Percentiles rank a stretch among this genome's conserved stretches.
Conservation (phyloP, 1,284 basidiomycete genomes). For the Trichosporon inkin region DNA sequence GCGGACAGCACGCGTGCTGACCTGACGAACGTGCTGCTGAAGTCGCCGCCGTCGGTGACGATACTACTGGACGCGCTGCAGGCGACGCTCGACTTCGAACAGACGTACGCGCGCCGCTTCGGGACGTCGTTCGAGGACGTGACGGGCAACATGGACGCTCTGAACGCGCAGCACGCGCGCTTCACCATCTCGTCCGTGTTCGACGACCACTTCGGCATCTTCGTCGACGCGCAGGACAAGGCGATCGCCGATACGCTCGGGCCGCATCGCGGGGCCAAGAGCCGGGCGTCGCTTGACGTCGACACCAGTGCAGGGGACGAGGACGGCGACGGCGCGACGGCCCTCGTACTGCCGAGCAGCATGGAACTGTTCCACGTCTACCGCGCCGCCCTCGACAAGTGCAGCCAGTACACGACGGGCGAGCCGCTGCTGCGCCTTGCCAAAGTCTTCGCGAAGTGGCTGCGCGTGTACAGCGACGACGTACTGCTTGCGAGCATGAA, state of each 20-base stretch:
- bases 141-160: slow-evolving; percentile 24
- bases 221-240: slow-evolving; percentile 93
- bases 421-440: slow-evolving; percentile 75
- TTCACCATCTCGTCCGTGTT: slow-evolving; percentile 80
- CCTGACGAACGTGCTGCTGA: slow-evolving; percentile 51
- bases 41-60: slow-evolving; percentile 62
- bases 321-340: slow-evolving; percentile 55
- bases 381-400: slow-evolving; percentile 89
- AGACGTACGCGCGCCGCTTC: slow-evolving; percentile 71
- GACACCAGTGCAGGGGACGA: not conserved
- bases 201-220: slow-evolving; percentile 85
- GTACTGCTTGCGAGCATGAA: slow-evolving; percentile 70
- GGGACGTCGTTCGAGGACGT: slow-evolving; percentile 57
- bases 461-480: slow-evolving; percentile 89
- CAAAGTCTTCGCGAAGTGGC: slow-evolving; percentile 83
- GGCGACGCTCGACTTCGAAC: slow-evolving; percentile 79
- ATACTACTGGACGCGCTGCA: slow-evolving; percentile 77
- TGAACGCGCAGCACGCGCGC: slow-evolving; percentile 29
- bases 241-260: slow-evolving; percentile 57
- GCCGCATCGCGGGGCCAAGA: slow-evolving; percentile 64
- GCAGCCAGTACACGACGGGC: slow-evolving; percentile 70
- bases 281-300: slow-evolving; percentile 64
- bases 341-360: slow-evolving; percentile 74
- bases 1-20: slow-evolving; percentile 68
- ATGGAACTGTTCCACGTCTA: slow-evolving; percentile 98